Evolutionary conservation across 768 basidiomycete genomes (phyloP), one percentile per base, ranked within the genome.

Genomic region (Pleurotus salmoneostramineus): DNA sequence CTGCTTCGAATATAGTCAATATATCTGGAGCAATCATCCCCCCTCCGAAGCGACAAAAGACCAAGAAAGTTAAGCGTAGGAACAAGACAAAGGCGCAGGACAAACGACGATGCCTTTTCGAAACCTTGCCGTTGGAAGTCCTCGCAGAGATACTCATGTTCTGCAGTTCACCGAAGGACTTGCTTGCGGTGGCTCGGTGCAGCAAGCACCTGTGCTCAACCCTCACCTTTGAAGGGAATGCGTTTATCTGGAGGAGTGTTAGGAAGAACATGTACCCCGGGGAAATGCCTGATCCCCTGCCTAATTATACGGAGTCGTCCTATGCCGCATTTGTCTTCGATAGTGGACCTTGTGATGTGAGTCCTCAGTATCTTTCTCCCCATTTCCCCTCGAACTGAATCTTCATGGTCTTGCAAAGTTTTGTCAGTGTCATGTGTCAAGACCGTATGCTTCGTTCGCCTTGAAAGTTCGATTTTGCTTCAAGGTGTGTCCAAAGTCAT

Each of bases 321-420:
- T 88, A 84, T 66, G 85, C 83, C n/a, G 81, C 86, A 0, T 81
- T 88, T 56, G 59, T 89, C 21, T 90, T 87, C 58, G 82, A 83
- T 61, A 67, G 68, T 0, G 85, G 86, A 0, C 14, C 59, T 2
- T 91, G 89, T 61, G 79, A 80, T 66, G 84, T 87, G 57, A 44
- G 74, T 64, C 11, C 12, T 10, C 14, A 49, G 10, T 36, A 32
- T 54, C 3, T 46, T 21, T 43, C 45, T 8, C 58, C 37, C 36
- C 45, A 6, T 51, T 43, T 31, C 10, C 42, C n/a, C 35, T 6
- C 40, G 56, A 8, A 27, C 21, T 27, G 21, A 27, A 27, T 27
- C 21, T 46, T 49, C 21, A 10, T 15, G 33, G 33, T 8, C 32
- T 55, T 4, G 14, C 59, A 12, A 47, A 81, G 77, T 57, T 64